phyloP scores from a whole-genome alignment of 805 yeast genomes.

The Cyberlindnera maclurae region DNA sequence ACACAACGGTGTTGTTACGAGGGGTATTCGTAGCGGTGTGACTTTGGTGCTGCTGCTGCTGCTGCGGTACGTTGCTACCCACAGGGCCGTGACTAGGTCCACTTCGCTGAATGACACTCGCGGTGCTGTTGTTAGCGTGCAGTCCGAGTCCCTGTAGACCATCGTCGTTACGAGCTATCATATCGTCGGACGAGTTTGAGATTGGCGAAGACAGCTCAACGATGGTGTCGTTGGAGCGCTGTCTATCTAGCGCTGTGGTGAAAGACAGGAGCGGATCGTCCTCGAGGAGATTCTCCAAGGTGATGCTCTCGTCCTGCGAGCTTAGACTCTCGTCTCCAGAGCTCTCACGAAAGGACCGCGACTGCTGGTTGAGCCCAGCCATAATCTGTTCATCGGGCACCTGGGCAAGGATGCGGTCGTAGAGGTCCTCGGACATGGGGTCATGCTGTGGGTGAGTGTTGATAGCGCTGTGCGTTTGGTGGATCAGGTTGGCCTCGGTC shows the following conservation, averaged over 20 bases:
- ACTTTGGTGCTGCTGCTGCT: background rate
- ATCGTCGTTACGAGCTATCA: background rate
- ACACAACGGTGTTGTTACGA: background rate
- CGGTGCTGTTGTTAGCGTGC: background rate
- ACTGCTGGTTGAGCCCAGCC: conserved; percentile 16
- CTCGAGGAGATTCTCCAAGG: conserved; percentile 20
- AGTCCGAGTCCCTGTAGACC: background rate
- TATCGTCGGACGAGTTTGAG: conserved; percentile 1
- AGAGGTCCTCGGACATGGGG: conserved; percentile 11
- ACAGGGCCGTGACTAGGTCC: conserved; percentile 1
- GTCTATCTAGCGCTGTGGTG: conserved; percentile 22
- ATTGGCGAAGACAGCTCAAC: conserved; percentile 17
- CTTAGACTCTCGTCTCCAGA: conserved; percentile 6
- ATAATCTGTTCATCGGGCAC: conserved; percentile 17
- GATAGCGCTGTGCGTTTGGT: too few relatives aligned
- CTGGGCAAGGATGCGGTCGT: conserved; percentile 9
- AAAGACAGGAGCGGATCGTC: conserved; percentile 23
- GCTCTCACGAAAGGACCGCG: conserved; percentile 5
- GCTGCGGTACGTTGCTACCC: too few relatives aligned
- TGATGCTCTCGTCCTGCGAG: conserved; percentile 10
- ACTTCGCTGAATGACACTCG: conserved; percentile 4
- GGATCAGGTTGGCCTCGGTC: too few relatives aligned
- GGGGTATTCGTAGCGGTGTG: background rate
- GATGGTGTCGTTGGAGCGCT: conserved; percentile 24
- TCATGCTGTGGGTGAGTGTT: background rate